Conservation (phyloP, 2,329 filamentous ascomycete species). For the Penicillium sp. region DNA sequence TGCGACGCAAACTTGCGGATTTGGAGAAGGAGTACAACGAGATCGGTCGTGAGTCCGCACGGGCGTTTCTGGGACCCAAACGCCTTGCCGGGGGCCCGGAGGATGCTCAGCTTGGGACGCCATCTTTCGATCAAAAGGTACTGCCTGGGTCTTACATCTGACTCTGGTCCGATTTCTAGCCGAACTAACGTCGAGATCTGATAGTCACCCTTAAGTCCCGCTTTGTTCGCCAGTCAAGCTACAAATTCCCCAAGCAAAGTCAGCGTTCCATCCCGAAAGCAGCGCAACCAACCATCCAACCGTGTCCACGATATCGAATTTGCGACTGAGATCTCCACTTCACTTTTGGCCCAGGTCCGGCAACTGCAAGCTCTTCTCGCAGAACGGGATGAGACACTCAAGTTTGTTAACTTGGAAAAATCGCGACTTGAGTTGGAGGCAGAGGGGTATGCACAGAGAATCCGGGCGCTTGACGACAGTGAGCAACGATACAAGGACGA, state of each 20-base stretch:
- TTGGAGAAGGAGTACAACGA: conserved; percentile 96
- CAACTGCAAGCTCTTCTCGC: conserved; percentile 80
- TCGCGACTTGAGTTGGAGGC: conserved; percentile 78
- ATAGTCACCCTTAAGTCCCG: conserved; percentile 68
- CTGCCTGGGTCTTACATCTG: conserved; percentile 1
- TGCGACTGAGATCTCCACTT: conserved; percentile 96
- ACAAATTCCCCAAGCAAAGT: conserved; percentile 86
- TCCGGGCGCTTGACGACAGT: conserved; percentile 84
- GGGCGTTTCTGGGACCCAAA: conserved; percentile 83
- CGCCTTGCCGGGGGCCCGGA: conserved; percentile 70
- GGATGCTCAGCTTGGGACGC: conserved; percentile 43
- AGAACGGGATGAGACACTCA: conserved; percentile 84
- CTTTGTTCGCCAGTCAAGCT: conserved; percentile 79
- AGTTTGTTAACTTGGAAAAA: conserved; percentile 69
- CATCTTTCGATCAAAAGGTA: conserved; percentile 48
- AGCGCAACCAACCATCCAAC: conserved; percentile 84
- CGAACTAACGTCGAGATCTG: conserved; percentile 7
- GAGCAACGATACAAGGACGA: conserved; percentile 97
- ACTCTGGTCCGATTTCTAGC: not conserved
- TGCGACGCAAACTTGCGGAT: conserved; percentile 77
- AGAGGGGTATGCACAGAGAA: conserved; percentile 72
- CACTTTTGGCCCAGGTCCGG: conserved; percentile 87
- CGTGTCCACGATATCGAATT: conserved; percentile 96
- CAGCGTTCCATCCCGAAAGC: conserved; percentile 78
- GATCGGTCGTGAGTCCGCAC: conserved; percentile 81